Percentiles rank a stretch among this genome's conserved stretches.
phyloP scores from a whole-genome alignment of 2,329 filamentous ascomycete species.

The Aspergillus uvarum region DNA sequence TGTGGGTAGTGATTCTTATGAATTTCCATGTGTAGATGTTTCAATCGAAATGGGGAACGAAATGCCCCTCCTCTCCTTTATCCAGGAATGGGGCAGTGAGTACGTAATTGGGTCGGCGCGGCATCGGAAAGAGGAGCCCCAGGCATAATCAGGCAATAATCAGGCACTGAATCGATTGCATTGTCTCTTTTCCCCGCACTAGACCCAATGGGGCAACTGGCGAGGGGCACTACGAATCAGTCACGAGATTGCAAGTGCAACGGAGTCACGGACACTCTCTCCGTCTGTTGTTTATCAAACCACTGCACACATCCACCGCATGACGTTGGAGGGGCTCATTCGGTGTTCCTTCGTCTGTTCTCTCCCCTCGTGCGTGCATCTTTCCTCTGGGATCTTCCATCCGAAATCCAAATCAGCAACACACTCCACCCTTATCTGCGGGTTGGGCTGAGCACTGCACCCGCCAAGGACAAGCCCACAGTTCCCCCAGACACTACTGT shows the following conservation, averaged over 20 bases:
- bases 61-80: too few relatives aligned
- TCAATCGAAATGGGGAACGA: too few relatives aligned
- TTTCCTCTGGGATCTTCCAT: not conserved
- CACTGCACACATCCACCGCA: constrained; percentile 9
- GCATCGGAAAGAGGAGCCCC: not conserved
- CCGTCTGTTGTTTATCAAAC: not conserved
- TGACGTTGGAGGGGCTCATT: constrained; percentile 20
- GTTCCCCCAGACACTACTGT: not conserved
- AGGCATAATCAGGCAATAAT: not conserved
- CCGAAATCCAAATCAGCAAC: too few relatives aligned
- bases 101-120: not conserved
- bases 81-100: not conserved
- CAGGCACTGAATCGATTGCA: too few relatives aligned
- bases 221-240: constrained; percentile 19
- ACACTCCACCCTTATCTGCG: not conserved
- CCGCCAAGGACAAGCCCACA: not conserved
- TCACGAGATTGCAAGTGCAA: constrained; percentile 17
- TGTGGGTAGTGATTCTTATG: too few relatives aligned
- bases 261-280: too few relatives aligned
- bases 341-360: not conserved
- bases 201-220: not conserved
- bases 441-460: not conserved
- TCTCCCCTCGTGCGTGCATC: not conserved
- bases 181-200: constrained; percentile 4
- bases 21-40: too few relatives aligned